Evolutionary conservation across 305 asterid species (phyloP), one percentile per base, ranked within the genome.

Genomic region (Fraxinus baroniana): DNA sequence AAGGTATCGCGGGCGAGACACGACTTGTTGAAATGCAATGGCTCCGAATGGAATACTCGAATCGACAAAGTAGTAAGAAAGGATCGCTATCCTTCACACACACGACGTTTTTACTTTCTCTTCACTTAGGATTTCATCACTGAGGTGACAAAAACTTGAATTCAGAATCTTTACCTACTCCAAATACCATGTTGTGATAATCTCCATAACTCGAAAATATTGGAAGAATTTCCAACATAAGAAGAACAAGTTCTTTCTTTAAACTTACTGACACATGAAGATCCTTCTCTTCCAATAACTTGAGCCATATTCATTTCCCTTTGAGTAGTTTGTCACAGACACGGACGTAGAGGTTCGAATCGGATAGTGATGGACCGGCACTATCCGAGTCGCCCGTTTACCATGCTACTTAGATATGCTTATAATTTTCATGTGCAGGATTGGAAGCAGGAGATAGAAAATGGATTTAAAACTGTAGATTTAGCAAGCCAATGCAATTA

Each of bases 401-500:
- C 68, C 22, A 18, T 4, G 4, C 13, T 57, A 20, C 68, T 57
- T 2, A 57, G 79, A 78, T 46, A 41, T 18, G 82, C 18, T 83
- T 30, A 52, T 71, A 32, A 17, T 77, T 64, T 49, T 18, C 5
- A 15, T 17, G 80, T 83, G 37, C 87, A 95, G 98, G 88, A 91
- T 3, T 95, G 98, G 98, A n/a, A n/a, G 3, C 83, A 80, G 15
- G 95, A 91, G 91, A 88, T 84, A 4, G 87, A 49, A 82, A 87
- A 82, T 35, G 95, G 97, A 44, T 95, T 90, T 90, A 91, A 84
- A 52, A 81, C 70, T 44, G 85, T 97, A 55, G 88, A 88, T 83
- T 80, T 94, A 74, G 88, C 97, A 6, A 90, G 80, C 68, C 98
- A 95, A 81, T 95, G 98, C 88, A 88, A 85, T 76, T 84, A 95